These are phyloP conservation scores for Coniochaeta sp. DNA, from an alignment of 2,329 filamentous ascomycete species.

Conservation along the genomic window DNA sequence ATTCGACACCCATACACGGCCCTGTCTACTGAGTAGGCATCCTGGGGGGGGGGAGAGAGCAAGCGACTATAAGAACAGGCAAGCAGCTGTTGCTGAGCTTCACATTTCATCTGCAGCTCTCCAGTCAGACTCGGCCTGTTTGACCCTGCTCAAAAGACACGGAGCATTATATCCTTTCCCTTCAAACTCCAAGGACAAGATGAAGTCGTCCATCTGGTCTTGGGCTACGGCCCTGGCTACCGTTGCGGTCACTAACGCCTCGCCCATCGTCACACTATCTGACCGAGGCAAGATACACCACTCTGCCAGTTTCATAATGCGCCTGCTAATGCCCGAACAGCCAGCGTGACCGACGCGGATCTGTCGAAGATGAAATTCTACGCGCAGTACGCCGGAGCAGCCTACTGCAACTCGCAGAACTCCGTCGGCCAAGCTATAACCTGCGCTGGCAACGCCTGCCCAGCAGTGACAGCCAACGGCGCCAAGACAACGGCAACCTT, in stretches of 20 bases:
- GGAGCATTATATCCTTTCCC: not conserved
- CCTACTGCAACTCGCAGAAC: slow-evolving; percentile 44
- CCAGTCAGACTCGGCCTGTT: not conserved
- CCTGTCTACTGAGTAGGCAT: not conserved
- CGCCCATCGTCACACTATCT: not conserved
- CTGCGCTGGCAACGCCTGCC: slow-evolving; percentile 37
- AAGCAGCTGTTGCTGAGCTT: not conserved
- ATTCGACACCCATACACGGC: not conserved
- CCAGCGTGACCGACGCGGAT: slow-evolving; percentile 20
- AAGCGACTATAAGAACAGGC: not conserved
- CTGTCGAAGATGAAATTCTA: slow-evolving; percentile 37
- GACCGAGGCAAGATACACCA: not conserved
- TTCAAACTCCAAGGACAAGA: not conserved
- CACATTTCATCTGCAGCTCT: not conserved
- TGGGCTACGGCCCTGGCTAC: not conserved
- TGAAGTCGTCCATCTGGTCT: not conserved
- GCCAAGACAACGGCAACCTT: slow-evolving; percentile 36
- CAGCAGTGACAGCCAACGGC: slow-evolving; percentile 31
- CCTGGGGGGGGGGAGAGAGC: not conserved
- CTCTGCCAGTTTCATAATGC: not conserved
- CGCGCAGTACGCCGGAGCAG: slow-evolving; percentile 42
- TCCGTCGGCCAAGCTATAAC: slow-evolving; percentile 28
- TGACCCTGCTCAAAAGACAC: not conserved
- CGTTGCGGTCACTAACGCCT: not conserved
- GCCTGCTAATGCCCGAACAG: slow-evolving; percentile 8